Base-by-base conservation (phyloP, 768 basidiomycete species). In the Tulasnella sp. region DNA sequence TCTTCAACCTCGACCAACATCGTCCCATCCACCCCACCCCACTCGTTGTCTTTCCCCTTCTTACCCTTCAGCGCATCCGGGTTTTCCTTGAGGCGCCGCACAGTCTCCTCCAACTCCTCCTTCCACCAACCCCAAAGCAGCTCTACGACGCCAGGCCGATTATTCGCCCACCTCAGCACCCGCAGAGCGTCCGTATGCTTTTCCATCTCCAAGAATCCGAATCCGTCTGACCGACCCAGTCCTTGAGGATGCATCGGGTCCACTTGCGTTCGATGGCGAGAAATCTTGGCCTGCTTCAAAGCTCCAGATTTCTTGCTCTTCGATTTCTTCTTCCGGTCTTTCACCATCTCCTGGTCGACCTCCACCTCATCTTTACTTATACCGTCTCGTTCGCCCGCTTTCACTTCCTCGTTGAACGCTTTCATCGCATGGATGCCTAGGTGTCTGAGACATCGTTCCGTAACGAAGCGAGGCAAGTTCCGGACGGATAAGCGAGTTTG, bases 141-240 rank as follows among this genome's bases (percentile, higher is more conserved):
- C 6, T 82, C 79, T 1, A 86, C 87, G 0, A 92, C 87, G 3
- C 86, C 88, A 0, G 88, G 83, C 81, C 97, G 96, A 81, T 94
- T 96, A 84, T 99, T 99, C 36, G 93, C 91, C 94, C 94, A 99
- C 40, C 97, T 88, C 67, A 99, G 84, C 6, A 98, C 91, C 34
- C 93, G 91, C 31, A 99, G 85, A 7, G 97, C 95, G 81, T 99
- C 94, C 6, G 91, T 89, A 80, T 99, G 97, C 36, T 85, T 88
- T 69, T 89, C 85, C 88, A 97, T 88, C 85, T 99, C 97, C 39
- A 99, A 81, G 84, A 99, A 99, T 12, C 97, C 97, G 80, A 98
- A 99, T 1, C 97, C 97, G 82, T 93, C 94, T 80, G 92, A 93
- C 73, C 91, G 88, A 0, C 94, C 94, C 80, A 93, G 92, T 3